Conservation (phyloP, 371 early-diverging fungal genomes). For the Funneliformis caledonium region DNA sequence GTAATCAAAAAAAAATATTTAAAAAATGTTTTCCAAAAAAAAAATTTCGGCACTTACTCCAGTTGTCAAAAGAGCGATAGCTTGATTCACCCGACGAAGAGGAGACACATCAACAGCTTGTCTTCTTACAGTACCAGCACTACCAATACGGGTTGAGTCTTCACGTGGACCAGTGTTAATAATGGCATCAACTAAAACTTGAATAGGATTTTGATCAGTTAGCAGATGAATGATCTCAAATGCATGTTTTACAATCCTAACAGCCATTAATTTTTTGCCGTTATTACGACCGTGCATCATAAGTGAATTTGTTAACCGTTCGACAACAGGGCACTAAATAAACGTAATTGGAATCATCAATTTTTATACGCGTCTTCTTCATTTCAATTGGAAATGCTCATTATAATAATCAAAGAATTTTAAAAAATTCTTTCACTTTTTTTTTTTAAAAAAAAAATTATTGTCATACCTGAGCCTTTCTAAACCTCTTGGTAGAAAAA, state of each 20-base stretch:
- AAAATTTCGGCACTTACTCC: conserved; percentile 70
- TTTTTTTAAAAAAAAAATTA: not conserved
- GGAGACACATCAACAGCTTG: conserved; percentile 99
- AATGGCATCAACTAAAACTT: conserved; percentile 99
- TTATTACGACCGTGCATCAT: conserved; percentile 99
- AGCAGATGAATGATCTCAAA: conserved; percentile 99
- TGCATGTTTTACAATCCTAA: conserved; percentile 99
- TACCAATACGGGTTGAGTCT: conserved; percentile 99
- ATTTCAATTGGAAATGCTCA: too few relatives aligned
- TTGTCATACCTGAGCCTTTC: conserved; percentile 88
- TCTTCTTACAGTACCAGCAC: conserved; percentile 99
- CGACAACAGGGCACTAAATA: conserved; percentile 96
- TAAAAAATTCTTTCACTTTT: too few relatives aligned
- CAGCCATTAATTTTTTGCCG: conserved; percentile 99
- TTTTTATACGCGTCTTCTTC: too few relatives aligned
- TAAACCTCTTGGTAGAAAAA: conserved; percentile 97
- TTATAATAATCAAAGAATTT: too few relatives aligned
- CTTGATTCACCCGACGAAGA: conserved; percentile 98
- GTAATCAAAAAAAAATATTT: not conserved
- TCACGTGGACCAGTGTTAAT: conserved; percentile 99
- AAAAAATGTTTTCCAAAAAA: conserved; percentile 10
- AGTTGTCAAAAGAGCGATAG: conserved; percentile 95
- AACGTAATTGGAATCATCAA: not conserved
- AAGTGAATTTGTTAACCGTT: conserved; percentile 99
- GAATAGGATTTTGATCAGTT: conserved; percentile 99